Evolutionary conservation across 2,329 filamentous ascomycete species (phyloP), one percentile per base, ranked within the genome.

Genomic region (Trichoderma pleuroti): DNA sequence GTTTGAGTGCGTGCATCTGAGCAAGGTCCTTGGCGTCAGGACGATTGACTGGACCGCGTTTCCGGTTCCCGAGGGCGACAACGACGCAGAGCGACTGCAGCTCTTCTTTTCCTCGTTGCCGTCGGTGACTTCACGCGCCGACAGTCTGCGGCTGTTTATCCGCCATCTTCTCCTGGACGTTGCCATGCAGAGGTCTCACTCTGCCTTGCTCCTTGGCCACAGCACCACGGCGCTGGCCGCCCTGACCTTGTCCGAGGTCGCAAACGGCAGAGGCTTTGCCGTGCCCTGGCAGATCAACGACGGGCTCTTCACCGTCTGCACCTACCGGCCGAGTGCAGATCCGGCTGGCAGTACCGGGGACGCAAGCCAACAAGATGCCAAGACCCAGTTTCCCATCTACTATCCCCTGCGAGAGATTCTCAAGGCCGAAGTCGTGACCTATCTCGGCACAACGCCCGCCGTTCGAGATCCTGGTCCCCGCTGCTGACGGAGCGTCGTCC

Each of bases 191-290:
- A 81, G 86, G 32, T 81, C 78, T 14, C 96, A 90, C 78, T 87
- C 91, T 73, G 90, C 89, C 14, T 86, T 98, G 54, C 81, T 98
- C 1, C 91, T 96, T 80, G 94, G 93, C 26, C 91, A 95, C 81
- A 97, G 90, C 74, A 97, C 96, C 24, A 98, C 94, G 6, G 88
- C 90, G 18, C 88, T 99, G 34, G 95, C 96, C 5, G 93, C 95
- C 74, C 90, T 93, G 76, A 93, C 93, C 0, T 87, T 99, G 16
- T 86, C 93, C 8, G 93, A 96, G 81, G 94, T 95, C 3, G 94
- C 95, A 28, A 98, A 97, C 81, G 96, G 96, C 1, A 88, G 95
- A 62, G 96, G 95, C 1, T 94, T 91, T 74, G 89, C 92, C 5
- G 82, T 98, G 24, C 93, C 94, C 1, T 95, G 91, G 90, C 88